Evolutionary conservation across 768 basidiomycete species (phyloP), one percentile per base, ranked within the genome.

Genomic region (Hydnomerulius pinastri): DNA sequence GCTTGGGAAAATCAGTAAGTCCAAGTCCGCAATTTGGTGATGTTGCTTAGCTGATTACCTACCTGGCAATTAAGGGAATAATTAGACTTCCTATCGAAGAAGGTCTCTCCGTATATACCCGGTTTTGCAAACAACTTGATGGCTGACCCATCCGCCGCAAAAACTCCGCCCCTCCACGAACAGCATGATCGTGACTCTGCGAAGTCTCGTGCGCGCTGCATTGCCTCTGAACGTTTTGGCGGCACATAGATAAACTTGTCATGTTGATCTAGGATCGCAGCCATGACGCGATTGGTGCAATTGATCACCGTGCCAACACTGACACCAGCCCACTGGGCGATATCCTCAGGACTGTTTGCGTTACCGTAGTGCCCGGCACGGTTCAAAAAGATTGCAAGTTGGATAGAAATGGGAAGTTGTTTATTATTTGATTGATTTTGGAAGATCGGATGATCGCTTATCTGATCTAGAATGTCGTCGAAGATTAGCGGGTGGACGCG

Each of bases 71-170:
- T 46, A 3, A 54, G 23, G 21, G 56, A 62, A 28, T 62, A 62
- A 13, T 50, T 35, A 24, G 48, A 51, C 20, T 53, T 52, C 35
- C 57, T 60, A 40, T 54, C 51, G 48, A 56, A 60, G 24, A 52
- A 52, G n/a, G 18, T 30, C 8, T 52, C 20, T 6, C 37, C 37
- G 25, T 46, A 30, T 11, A 30, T 1, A 13, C 36, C 28, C 4
- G 37, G 50, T 29, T 46, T 46, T 46, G 35, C 15, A 41, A 56
- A 61, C 5, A 52, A 17, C 8, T 52, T 52, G 3, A 52, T n/a
- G 1, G 30, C 9, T 8, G 72, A 75, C 0, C 74, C 71, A 55
- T 76, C 72, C 30, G 73, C 69, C 44, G 73, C 46, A 33, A 63
- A 65, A 63, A 66, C 74, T 0, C 73, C 71, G 46, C 71, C 36